Evolutionary conservation across 129 eudicot species (phyloP).

Genomic region (Gnaphalium uliginosum): DNA sequence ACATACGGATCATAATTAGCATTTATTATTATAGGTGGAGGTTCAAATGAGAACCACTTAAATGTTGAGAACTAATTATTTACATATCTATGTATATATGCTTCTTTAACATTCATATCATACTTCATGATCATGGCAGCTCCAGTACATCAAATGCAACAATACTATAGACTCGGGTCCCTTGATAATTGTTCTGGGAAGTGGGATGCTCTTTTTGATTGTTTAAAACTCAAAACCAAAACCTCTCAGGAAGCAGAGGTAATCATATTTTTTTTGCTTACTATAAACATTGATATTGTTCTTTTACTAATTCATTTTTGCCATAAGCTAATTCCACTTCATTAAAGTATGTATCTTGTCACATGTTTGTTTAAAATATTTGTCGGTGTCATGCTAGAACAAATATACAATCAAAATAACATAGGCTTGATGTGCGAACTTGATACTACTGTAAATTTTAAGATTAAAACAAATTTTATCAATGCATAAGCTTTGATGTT

Average conservation of each 20-base stretch:
- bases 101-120: neutral
- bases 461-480: neutral
- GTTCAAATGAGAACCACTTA: no score
- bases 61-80: no score
- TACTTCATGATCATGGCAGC: slow-evolving; percentile 51
- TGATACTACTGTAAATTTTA: neutral
- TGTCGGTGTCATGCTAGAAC: neutral
- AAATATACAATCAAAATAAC: neutral
- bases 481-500: neutral
- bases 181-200: slow-evolving; percentile 81
- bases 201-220: slow-evolving; percentile 75
- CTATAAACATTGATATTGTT: neutral
- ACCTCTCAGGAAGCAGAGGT: slow-evolving; percentile 72
- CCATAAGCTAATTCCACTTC: neutral
- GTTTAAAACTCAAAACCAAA: slow-evolving; percentile 86
- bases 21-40: no score
- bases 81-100: neutral
- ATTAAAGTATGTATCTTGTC: neutral
- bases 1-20: neutral
- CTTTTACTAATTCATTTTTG: neutral
- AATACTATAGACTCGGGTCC: slow-evolving; percentile 80
- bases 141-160: slow-evolving; percentile 99
- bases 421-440: no score
- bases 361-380: neutral
- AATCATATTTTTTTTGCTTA: neutral